Conservation (phyloP, 352 stramenopile species). For the Phytophthora sojae region DNA sequence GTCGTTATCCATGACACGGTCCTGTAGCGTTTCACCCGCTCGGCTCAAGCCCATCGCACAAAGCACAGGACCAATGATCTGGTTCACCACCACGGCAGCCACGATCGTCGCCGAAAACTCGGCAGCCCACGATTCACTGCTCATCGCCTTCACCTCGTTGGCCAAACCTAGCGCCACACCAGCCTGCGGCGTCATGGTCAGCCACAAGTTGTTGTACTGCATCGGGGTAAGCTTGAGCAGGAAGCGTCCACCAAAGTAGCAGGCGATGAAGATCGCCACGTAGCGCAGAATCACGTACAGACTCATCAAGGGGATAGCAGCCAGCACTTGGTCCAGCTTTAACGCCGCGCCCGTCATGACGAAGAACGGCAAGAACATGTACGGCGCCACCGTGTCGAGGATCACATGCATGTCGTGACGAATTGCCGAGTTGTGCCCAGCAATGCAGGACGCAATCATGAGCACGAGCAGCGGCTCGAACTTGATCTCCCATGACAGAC, state of each 20-base stretch:
- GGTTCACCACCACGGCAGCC: conserved; percentile 71
- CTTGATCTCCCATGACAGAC: no score
- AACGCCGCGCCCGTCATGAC: conserved; percentile 73
- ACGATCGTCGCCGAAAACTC: conserved; percentile 74
- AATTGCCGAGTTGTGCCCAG: conserved; percentile 60
- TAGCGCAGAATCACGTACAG: conserved; percentile 67
- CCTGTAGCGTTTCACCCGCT: conserved; percentile 54
- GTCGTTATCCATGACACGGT: conserved; percentile 20
- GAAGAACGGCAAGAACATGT: conserved; percentile 80
- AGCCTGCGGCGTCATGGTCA: conserved; percentile 74
- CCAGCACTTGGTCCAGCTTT: conserved; percentile 70
- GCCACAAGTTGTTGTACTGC: conserved; percentile 80
- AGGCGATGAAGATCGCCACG: conserved; percentile 68
- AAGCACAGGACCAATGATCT: conserved; percentile 70
- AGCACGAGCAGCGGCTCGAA: conserved; percentile 73
- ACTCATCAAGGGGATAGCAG: conserved; percentile 70
- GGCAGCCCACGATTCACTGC: conserved; percentile 57
- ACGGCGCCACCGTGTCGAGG: conserved; percentile 65
- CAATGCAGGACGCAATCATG: conserved; percentile 70
- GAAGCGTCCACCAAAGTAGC: conserved; percentile 64
- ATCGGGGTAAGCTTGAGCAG: conserved; percentile 58
- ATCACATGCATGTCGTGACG: conserved; percentile 83
- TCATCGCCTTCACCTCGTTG: conserved; percentile 66
- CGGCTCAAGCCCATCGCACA: conserved; percentile 61
- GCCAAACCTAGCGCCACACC: conserved; percentile 70